Base-by-base conservation (phyloP, 1,139 yeast genomes). In the Kodamaea arcana region DNA sequence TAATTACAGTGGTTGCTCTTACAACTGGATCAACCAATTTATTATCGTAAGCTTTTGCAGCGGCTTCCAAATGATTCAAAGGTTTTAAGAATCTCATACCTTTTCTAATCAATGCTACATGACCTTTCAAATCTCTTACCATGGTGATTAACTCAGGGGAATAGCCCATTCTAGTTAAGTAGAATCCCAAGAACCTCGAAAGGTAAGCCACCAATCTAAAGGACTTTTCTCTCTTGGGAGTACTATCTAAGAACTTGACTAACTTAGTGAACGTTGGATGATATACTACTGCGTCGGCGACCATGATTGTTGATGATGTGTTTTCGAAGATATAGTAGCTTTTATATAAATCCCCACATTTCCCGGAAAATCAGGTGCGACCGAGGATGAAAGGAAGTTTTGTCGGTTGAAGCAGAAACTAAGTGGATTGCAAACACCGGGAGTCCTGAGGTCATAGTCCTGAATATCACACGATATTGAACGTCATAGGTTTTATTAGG, bases 1-100 rank as follows among this genome's bases (percentile, higher is more conserved):
- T 75, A 41, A 79, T 52, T 16, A 84, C 72, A 25, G 80, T 74
- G 31, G 83, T 72, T 46, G 60, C 52, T 56, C 78, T 79, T 49
- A 78, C 65, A 31, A 77, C 67, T 33, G 78, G 76, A 52, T 85
- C 94, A 40, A 74, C 60, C 35, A 88, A 72, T 65, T 83, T 83
- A 60, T 86, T 83, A 53, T 80, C 86, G 50, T 67, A 75, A 15
- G 85, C 75, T 45, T 74, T 72, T 4, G 86, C 72, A 6, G 94
- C 88, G 12, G 78, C 72, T 51, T 82, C 81, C 40, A 84, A 57
- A 56, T 84, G 90, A 52, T 73, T 74, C 52, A 90, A 63, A 1
- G 95, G 95, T 63, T 88, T 90, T 47, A 88, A 77, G 54, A 83
- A 80, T 51, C 97, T 75, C 72, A 90, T 66, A 15, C 90, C 80